phyloP scores from a whole-genome alignment of 2,329 filamentous ascomycete species.

The Neurospora sp. region DNA sequence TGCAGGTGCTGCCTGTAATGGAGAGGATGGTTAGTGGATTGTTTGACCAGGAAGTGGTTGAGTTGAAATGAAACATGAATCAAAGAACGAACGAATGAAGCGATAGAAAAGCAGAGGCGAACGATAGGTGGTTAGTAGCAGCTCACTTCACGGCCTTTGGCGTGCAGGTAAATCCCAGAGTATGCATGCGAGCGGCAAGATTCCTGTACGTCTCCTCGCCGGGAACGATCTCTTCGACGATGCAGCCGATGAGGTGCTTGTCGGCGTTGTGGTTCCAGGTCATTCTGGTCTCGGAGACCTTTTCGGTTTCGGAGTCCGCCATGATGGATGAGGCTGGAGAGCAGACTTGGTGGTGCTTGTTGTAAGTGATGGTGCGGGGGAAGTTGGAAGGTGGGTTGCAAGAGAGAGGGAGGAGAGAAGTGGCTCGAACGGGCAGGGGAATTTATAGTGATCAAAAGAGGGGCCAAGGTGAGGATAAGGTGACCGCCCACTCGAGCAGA shows the following conservation, averaged over 20 bases:
- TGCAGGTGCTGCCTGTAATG: conserved; percentile 24
- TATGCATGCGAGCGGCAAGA: conserved; percentile 16
- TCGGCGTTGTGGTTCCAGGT: conserved; percentile 19
- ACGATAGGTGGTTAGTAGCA: background rate
- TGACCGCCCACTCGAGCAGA: background rate
- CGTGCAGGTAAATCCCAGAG: conserved; percentile 18
- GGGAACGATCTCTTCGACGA: conserved; percentile 16
- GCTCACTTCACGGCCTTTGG: conserved; percentile 22
- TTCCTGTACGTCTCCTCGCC: conserved; percentile 16
- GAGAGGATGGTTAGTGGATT: conserved; percentile 4
- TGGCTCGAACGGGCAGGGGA: background rate
- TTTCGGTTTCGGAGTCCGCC: background rate
- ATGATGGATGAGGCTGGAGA: conserved; percentile 3
- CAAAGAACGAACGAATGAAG: background rate
- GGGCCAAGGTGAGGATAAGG: background rate
- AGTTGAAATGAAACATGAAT: conserved; percentile 5
- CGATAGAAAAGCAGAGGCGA: background rate
- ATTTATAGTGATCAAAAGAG: background rate
- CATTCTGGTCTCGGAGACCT: conserved; percentile 9
- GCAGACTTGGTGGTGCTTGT: background rate
- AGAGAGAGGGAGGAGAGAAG: background rate
- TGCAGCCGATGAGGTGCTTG: conserved; percentile 20
- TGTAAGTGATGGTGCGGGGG: background rate
- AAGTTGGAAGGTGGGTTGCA: background rate
- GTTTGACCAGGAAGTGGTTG: background rate